phyloP scores from a whole-genome alignment of 2,329 filamentous ascomycete species.

The Thyridium curvatum region DNA sequence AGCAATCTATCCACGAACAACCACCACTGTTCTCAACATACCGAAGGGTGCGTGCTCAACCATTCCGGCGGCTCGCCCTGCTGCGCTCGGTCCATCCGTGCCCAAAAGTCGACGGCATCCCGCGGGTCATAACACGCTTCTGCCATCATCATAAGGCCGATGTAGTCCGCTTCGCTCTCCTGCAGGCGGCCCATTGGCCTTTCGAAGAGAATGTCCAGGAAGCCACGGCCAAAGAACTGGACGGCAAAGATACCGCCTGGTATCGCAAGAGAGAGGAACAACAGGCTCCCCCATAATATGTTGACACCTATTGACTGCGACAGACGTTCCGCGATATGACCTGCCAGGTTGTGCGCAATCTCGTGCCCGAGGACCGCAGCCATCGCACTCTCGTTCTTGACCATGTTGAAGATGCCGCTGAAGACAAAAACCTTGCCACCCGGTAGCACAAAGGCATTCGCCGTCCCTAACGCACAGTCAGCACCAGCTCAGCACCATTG shows the following conservation, averaged over 20 bases:
- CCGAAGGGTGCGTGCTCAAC: constrained; percentile 70
- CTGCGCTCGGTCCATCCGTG: constrained; percentile 52
- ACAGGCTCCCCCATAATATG: constrained; percentile 41
- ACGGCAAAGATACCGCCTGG: constrained; percentile 35
- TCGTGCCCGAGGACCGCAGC: constrained; percentile 75
- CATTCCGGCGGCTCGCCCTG: constrained; percentile 57
- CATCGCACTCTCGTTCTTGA: constrained; percentile 59
- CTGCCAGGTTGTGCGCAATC: constrained; percentile 69
- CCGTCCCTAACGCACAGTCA: constrained; percentile 28
- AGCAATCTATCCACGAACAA: background rate
- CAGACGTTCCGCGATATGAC: constrained; percentile 60
- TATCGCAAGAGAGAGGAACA: constrained; percentile 38
- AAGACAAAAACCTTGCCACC: constrained; percentile 77
- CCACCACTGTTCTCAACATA: constrained; percentile 29
- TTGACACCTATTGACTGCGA: constrained; percentile 46
- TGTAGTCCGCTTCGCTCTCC: constrained; percentile 74
- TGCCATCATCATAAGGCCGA: constrained; percentile 77
- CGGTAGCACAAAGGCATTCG: constrained; percentile 73
- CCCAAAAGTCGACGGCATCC: constrained; percentile 61
- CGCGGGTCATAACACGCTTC: constrained; percentile 70
- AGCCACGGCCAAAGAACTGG: constrained; percentile 33
- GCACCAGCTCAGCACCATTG: constrained; percentile 3
- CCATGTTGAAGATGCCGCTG: constrained; percentile 64
- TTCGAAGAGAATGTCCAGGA: constrained; percentile 58
- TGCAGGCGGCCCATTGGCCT: constrained; percentile 65